Conservation (phyloP, 768 basidiomycete species). For the Lentinula sp. region DNA sequence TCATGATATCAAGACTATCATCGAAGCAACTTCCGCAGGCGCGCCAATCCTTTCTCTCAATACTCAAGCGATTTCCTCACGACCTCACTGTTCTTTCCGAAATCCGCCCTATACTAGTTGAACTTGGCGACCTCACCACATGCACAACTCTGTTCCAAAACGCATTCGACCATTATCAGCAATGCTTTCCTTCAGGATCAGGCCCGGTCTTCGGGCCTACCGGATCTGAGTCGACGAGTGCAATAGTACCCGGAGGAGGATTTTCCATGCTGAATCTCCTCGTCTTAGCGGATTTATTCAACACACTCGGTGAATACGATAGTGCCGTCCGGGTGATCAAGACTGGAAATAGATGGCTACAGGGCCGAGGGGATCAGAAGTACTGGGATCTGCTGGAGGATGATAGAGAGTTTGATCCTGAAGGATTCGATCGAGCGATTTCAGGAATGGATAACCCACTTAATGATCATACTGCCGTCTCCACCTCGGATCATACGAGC, state of each 20-base stretch:
- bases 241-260: slow-evolving; percentile 35
- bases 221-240: slow-evolving; percentile 11
- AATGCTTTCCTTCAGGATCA: slow-evolving; percentile 36
- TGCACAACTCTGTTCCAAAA: slow-evolving; percentile 65
- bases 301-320: slow-evolving; percentile 62
- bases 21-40: slow-evolving; percentile 29
- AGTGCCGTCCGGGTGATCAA: slow-evolving; percentile 65
- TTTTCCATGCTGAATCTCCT: slow-evolving; percentile 70
- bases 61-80: slow-evolving; percentile 73
- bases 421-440: slow-evolving; percentile 6
- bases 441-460: slow-evolving; percentile 7
- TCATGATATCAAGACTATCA: not conserved
- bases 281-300: slow-evolving; percentile 79
- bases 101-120: slow-evolving; percentile 69
- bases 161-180: slow-evolving; percentile 67
- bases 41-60: slow-evolving; percentile 55
- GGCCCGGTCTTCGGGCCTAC: slow-evolving; percentile 18
- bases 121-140: slow-evolving; percentile 57
- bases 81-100: slow-evolving; percentile 76
- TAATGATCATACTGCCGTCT: slow-evolving; percentile 7
- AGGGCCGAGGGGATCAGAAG: slow-evolving; percentile 64
- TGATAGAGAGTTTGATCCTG: slow-evolving; percentile 79
- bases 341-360: slow-evolving; percentile 84
- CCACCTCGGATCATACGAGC: not conserved
- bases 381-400: slow-evolving; percentile 83